These are phyloP conservation scores for Pseudopediastrum boryanum DNA, from an alignment of 139 green algal species.

Conservation along the genomic window DNA sequence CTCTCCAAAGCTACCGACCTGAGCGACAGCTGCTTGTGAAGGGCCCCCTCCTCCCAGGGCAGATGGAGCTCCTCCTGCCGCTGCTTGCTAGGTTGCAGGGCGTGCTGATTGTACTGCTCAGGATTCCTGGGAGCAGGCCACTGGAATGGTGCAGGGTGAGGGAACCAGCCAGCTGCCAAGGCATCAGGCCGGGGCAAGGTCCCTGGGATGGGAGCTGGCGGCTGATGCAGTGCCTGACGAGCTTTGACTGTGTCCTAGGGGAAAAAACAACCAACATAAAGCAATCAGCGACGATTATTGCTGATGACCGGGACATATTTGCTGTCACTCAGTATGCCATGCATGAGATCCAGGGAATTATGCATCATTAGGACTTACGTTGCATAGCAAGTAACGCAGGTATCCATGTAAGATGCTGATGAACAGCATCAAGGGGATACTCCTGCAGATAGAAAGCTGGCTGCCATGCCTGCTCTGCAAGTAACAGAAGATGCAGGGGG, in stretches of 20 bases:
- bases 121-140: conserved; percentile 53
- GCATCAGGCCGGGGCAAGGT: conserved; percentile 38
- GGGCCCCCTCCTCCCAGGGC: conserved; percentile 48
- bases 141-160: conserved; percentile 57
- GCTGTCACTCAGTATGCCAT: background rate
- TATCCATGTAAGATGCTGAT: background rate
- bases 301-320: background rate
- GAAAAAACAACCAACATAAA: background rate
- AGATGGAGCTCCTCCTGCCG: conserved; percentile 51
- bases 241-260: conserved; percentile 29
- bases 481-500: background rate
- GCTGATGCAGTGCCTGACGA: background rate
- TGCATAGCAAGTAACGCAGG: background rate
- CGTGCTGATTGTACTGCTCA: conserved; percentile 19
- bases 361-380: background rate
- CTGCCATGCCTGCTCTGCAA: background rate
- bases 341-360: background rate
- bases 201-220: conserved; percentile 25
- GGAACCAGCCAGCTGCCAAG: conserved; percentile 45
- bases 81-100: conserved; percentile 28
- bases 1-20: background rate
- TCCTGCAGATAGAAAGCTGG: background rate
- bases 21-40: background rate
- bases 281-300: background rate
- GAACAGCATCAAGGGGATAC: background rate